phyloP scores from a whole-genome alignment of 257 asterid genomes.

The Salvia miltiorrhiza region DNA sequence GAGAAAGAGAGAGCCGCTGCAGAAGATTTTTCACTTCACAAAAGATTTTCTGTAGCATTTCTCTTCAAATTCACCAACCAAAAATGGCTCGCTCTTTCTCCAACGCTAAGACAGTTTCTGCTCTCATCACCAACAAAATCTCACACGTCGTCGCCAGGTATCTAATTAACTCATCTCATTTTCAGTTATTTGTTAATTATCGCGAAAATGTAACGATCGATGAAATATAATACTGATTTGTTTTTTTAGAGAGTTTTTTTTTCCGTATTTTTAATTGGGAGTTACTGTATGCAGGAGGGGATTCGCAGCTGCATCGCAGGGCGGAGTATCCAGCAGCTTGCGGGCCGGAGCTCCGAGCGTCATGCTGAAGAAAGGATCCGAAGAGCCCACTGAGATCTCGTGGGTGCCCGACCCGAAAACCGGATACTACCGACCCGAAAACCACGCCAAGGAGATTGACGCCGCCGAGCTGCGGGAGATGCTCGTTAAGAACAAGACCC shows the following conservation, averaged over 20 bases:
- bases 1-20: background rate
- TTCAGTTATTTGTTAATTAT: too few species aligned
- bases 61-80: background rate
- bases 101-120: slow-evolving; percentile 31
- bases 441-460: slow-evolving; percentile 45
- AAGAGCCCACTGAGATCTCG: slow-evolving; percentile 48
- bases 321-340: background rate
- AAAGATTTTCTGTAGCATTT: slow-evolving; percentile 13
- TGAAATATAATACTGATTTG: too few species aligned
- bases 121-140: slow-evolving; percentile 27
- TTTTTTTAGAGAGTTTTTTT: too few species aligned
- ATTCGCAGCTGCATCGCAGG: slow-evolving; percentile 23
- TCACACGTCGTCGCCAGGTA: slow-evolving; percentile 31
- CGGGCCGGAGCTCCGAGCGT: slow-evolving; percentile 22
- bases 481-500: slow-evolving; percentile 40
- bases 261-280: background rate
- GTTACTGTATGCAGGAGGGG: slow-evolving; percentile 18
- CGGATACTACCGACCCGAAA: slow-evolving; percentile 77
- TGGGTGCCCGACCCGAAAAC: slow-evolving; percentile 88
- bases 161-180: background rate
- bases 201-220: too few species aligned
- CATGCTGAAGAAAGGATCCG: slow-evolving; percentile 31
- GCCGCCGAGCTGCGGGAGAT: slow-evolving; percentile 53
- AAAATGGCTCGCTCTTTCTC: slow-evolving; percentile 43
- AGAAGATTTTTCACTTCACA: background rate